Base-by-base conservation (phyloP, 805 yeast species). In the Candida mattraensis region DNA sequence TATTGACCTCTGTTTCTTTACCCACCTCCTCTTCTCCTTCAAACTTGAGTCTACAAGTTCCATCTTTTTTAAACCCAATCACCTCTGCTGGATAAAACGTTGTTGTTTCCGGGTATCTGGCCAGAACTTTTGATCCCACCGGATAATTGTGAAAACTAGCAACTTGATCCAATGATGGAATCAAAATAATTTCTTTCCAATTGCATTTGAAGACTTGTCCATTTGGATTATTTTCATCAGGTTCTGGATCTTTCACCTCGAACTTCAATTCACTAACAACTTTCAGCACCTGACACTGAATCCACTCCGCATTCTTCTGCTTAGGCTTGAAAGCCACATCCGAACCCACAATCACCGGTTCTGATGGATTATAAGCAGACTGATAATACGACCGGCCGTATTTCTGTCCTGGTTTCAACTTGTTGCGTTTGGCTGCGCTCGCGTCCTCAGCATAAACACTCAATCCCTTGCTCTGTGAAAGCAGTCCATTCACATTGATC, bases 11-110 rank as follows among this genome's bases (percentile, higher is more conserved):
- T 0, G 97, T 93, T 56, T 91, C 96, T 57, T 91, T 93, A 29
- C 86, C 89, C 0, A 80, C 95, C 52, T 93, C 99, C 56, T 93
- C 99, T 58, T 93, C 99, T 7, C 98, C 99, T 48, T 91, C 98
- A 53, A 93, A 93, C 52, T 78, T 76, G 37, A 93, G 67, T 45
- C 87, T 66, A 45, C 95, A 91, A 9, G 72, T 74, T 0, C 89
- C 88, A 45, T 83, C 89, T 46, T 85, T 70, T 35, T 77, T 79
- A 30, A 76, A 70, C 0, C 94, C 89, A 16, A 80, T 80, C 3
- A 93, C 97, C 32, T 85, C 86, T 0, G 99, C 99, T 3, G 94
- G 87, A 53, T 93, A 93, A 52, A 93, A 93, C 0, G 98, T 89
- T 0, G 99, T 93, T 0, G 99, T 93, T 50, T 93, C 99, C 1